Evolutionary conservation across 1,284 basidiomycete genomes (phyloP).

Genomic region (Lignosus rhinocerotis): DNA sequence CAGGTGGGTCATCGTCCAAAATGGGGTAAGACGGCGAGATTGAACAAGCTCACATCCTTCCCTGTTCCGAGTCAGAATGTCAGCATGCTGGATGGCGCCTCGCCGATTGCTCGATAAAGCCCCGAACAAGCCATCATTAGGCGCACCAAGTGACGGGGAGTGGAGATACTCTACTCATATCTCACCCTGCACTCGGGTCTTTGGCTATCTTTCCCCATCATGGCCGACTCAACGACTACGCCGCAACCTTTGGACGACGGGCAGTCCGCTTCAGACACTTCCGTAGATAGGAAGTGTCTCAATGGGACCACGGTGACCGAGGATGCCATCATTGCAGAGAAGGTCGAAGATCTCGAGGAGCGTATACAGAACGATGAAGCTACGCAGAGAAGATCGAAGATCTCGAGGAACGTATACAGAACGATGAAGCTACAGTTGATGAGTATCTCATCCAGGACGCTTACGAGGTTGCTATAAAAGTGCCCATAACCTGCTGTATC

Average conservation of each 20-base stretch:
- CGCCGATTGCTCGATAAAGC: neutral
- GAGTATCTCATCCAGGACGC: slow-evolving; percentile 38
- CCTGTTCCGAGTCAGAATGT: neutral
- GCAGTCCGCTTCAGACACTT: slow-evolving; percentile 22
- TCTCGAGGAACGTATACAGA: slow-evolving; percentile 40
- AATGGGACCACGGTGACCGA: slow-evolving; percentile 19
- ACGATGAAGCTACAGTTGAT: slow-evolving; percentile 32
- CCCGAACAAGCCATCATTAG: no score
- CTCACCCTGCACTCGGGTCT: slow-evolving; percentile 11
- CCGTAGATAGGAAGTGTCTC: slow-evolving; percentile 27
- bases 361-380: slow-evolving; percentile 38
- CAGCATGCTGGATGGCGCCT: neutral
- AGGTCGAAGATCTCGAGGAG: slow-evolving; percentile 38
- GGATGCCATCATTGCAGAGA: slow-evolving; percentile 29
- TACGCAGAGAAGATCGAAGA: slow-evolving; percentile 34
- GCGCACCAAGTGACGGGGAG: neutral
- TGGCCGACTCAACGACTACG: slow-evolving; percentile 16
- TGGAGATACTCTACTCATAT: slow-evolving; percentile 15
- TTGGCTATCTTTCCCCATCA: slow-evolving; percentile 15
- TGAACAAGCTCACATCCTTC: neutral
- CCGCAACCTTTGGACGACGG: slow-evolving; percentile 23
- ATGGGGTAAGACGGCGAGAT: neutral
- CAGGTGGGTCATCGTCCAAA: neutral
- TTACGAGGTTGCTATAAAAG: slow-evolving; percentile 40
- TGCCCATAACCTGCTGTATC: slow-evolving; percentile 5